These are phyloP conservation scores for Fusarium sarcochroum DNA, from an alignment of 2,329 filamentous ascomycete genomes.

Conservation along the genomic window DNA sequence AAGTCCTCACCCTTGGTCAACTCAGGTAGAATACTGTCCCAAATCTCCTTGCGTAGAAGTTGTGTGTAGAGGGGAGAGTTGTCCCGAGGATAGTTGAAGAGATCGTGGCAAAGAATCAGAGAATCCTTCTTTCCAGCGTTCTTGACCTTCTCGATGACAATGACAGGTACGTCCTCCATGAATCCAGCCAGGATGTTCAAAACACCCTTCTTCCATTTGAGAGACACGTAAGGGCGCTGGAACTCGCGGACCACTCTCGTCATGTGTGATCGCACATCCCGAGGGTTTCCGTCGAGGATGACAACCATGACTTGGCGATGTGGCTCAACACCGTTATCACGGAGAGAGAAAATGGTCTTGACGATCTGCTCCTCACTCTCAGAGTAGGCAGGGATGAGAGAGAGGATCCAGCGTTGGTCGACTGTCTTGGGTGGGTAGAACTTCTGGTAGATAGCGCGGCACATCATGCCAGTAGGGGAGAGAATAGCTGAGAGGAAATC, in stretches of 20 bases:
- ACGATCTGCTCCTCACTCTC: constrained; percentile 46
- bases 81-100: constrained; percentile 39
- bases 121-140: constrained; percentile 45
- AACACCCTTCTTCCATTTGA: constrained; percentile 41
- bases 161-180: constrained; percentile 42
- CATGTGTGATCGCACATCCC: constrained; percentile 40
- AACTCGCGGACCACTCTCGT: constrained; percentile 32
- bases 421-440: constrained; percentile 25
- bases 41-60: constrained; percentile 39
- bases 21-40: constrained; percentile 31
- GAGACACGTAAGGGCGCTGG: constrained; percentile 34
- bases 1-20: constrained; percentile 32
- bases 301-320: constrained; percentile 45
- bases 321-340: constrained; percentile 41
- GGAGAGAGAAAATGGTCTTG: constrained; percentile 42
- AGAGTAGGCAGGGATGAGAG: constrained; percentile 43
- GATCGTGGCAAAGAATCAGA: constrained; percentile 38
- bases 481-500: constrained; percentile 39
- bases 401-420: constrained; percentile 31
- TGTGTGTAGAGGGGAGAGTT: constrained; percentile 39
- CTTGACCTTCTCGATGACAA: constrained; percentile 44
- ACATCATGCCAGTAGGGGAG: constrained; percentile 31
- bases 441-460: constrained; percentile 1
- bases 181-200: constrained; percentile 38
- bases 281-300: constrained; percentile 37